Percentiles rank a stretch among this genome's conserved stretches.
phyloP scores from a whole-genome alignment of 1,139 yeast genomes.

The Sugiyamaella novakii region DNA sequence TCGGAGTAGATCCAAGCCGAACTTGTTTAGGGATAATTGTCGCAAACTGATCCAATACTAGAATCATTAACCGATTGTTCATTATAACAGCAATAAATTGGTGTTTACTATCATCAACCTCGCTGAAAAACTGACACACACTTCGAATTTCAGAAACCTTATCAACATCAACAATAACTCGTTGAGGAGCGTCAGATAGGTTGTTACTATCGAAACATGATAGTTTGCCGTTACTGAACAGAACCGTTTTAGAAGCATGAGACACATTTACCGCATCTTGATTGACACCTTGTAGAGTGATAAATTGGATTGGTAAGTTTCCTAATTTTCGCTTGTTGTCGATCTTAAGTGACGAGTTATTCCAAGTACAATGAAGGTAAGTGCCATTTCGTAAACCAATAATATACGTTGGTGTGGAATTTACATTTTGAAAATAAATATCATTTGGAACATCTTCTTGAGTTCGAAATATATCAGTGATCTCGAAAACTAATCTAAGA shows the following conservation, averaged over 20 bases:
- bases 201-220: slow-evolving; percentile 7
- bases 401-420: slow-evolving; percentile 27
- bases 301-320: slow-evolving; percentile 24
- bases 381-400: slow-evolving; percentile 33
- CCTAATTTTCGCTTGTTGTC: slow-evolving; percentile 30
- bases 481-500: not conserved
- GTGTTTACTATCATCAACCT: slow-evolving; percentile 9
- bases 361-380: slow-evolving; percentile 39
- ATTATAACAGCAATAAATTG: slow-evolving; percentile 45
- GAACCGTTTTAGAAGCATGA: not conserved
- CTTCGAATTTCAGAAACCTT: slow-evolving; percentile 11
- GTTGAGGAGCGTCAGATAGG: slow-evolving; percentile 8
- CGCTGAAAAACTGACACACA: slow-evolving; percentile 16
- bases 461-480: slow-evolving; percentile 1
- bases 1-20: slow-evolving; percentile 47
- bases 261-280: not conserved
- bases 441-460: slow-evolving; percentile 19
- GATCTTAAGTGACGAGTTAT: slow-evolving; percentile 20
- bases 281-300: slow-evolving; percentile 2
- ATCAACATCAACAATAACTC: slow-evolving; percentile 14
- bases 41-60: slow-evolving; percentile 37
- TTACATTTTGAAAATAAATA: slow-evolving; percentile 7
- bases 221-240: slow-evolving; percentile 13
- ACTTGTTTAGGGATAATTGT: slow-evolving; percentile 40
- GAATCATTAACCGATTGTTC: slow-evolving; percentile 54